phyloP scores from a whole-genome alignment of 371 early-diverging fungal species.

The Haplosporangium sp. region DNA sequence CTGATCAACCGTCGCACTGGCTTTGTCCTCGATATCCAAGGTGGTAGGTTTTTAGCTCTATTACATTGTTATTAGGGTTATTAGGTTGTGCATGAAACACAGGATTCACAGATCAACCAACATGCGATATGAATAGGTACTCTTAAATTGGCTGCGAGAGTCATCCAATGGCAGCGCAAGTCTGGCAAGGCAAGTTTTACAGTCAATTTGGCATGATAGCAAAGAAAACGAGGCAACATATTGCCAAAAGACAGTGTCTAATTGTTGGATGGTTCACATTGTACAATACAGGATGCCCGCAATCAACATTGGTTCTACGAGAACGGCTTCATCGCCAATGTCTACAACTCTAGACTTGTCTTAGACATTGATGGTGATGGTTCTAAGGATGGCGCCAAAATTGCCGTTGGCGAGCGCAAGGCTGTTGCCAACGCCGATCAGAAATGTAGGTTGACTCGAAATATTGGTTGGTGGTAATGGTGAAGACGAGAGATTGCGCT shows the following conservation, averaged over 20 bases:
- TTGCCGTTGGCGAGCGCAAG: conserved; percentile 51
- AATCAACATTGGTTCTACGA: conserved; percentile 56
- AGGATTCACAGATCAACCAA: background rate
- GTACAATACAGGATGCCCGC: conserved; percentile 26
- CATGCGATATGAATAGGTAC: conserved; percentile 15
- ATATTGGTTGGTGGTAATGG: background rate
- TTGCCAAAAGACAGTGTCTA: background rate
- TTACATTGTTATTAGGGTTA: background rate
- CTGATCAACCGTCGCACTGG: conserved; percentile 67
- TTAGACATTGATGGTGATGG: conserved; percentile 51
- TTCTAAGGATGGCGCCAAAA: conserved; percentile 55
- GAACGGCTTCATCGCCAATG: conserved; percentile 51
- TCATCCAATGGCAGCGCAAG: conserved; percentile 53
- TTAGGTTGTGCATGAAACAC: background rate
- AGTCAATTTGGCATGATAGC: background rate
- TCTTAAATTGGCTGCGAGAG: conserved; percentile 41
- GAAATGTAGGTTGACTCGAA: conserved; percentile 28
- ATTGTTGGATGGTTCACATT: background rate
- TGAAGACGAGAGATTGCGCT: background rate
- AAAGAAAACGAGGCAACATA: too few relatives aligned
- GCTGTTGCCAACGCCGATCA: conserved; percentile 37
- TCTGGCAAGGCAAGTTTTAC: conserved; percentile 29
- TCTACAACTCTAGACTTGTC: conserved; percentile 52
- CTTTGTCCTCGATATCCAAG: conserved; percentile 68
- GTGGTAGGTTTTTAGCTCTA: conserved; percentile 52